A percentile compares a stretch with the other conserved stretches of the same genome.
These are phyloP conservation scores for Pleurotus platypus DNA, from an alignment of 768 basidiomycete species.

Conservation along the genomic window DNA sequence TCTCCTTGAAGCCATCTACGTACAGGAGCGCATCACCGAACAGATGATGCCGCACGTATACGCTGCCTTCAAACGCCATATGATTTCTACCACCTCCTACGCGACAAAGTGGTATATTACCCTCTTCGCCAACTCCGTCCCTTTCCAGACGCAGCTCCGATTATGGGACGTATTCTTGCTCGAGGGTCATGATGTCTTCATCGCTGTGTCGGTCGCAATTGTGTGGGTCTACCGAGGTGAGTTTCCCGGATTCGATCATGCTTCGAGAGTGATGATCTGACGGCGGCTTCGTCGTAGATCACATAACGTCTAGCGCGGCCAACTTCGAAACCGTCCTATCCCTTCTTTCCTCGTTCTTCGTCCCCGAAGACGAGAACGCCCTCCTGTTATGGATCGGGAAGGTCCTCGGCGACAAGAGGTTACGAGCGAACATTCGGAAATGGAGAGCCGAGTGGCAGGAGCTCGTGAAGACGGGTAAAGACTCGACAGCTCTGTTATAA, in stretches of 20 bases:
- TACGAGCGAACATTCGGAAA: constrained; percentile 60
- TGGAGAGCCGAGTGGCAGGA: constrained; percentile 84
- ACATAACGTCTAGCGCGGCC: constrained; percentile 75
- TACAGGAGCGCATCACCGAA: constrained; percentile 88
- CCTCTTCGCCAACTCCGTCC: constrained; percentile 90
- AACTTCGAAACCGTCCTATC: constrained; percentile 92
- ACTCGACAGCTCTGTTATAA: constrained; percentile 57
- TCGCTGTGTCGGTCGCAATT: constrained; percentile 82
- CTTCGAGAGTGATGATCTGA: background rate
- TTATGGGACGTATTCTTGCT: constrained; percentile 93
- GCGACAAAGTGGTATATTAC: constrained; percentile 99
- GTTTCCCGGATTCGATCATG: constrained; percentile 18
- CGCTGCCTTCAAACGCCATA: constrained; percentile 79
- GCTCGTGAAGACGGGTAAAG: constrained; percentile 63
- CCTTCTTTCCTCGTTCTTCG: constrained; percentile 89
- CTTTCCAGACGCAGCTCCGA: constrained; percentile 91
- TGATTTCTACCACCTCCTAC: constrained; percentile 91
- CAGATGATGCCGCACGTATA: constrained; percentile 89
- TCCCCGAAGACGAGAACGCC: constrained; percentile 85
- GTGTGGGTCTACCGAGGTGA: constrained; percentile 88
- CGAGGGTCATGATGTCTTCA: constrained; percentile 87
- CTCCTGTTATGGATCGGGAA: constrained; percentile 80
- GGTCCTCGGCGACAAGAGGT: constrained; percentile 54
- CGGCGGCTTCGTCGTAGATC: constrained; percentile 45
- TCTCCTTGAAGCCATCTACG: constrained; percentile 90